Evolutionary conservation across 768 basidiomycete genomes (phyloP).

Genomic region (Suillus americanus): DNA sequence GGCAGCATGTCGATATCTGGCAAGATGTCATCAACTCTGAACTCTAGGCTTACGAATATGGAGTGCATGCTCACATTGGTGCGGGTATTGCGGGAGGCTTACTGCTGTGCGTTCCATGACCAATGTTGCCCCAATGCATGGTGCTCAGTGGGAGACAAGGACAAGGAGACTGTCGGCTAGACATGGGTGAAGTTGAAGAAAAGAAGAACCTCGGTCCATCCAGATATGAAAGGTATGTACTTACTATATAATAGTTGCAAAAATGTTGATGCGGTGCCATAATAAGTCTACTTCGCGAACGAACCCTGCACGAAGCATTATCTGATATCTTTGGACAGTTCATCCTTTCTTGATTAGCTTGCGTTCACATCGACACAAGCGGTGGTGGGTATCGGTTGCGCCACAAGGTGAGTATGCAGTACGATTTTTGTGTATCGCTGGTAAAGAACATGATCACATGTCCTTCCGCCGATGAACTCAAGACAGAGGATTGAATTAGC

Average conservation of each 20-base stretch:
- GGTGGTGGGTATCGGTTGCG: background rate
- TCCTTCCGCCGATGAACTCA: background rate
- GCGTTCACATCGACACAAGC: background rate
- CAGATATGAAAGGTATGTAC: background rate
- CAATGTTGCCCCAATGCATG: background rate
- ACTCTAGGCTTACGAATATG: too few species aligned
- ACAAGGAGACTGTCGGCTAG: background rate
- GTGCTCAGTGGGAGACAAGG: background rate
- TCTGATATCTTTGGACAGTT: too few species aligned
- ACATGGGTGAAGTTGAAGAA: background rate
- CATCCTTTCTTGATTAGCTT: background rate
- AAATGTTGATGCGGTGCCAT: background rate
- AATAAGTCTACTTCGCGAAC: too few species aligned
- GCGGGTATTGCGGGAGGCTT: constrained; percentile 22
- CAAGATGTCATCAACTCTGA: background rate
- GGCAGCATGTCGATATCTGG: constrained; percentile 35
- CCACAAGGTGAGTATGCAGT: background rate
- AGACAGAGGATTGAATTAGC: background rate
- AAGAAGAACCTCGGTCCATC: background rate
- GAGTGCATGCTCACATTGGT: constrained; percentile 19
- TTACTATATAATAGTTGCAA: background rate
- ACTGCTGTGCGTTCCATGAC: background rate
- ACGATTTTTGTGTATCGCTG: background rate
- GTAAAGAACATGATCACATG: background rate
- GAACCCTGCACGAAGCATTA: too few species aligned